Evolutionary conservation across 2,329 filamentous ascomycete genomes (phyloP).

Genomic region (Rhynchosporium agropyri): DNA sequence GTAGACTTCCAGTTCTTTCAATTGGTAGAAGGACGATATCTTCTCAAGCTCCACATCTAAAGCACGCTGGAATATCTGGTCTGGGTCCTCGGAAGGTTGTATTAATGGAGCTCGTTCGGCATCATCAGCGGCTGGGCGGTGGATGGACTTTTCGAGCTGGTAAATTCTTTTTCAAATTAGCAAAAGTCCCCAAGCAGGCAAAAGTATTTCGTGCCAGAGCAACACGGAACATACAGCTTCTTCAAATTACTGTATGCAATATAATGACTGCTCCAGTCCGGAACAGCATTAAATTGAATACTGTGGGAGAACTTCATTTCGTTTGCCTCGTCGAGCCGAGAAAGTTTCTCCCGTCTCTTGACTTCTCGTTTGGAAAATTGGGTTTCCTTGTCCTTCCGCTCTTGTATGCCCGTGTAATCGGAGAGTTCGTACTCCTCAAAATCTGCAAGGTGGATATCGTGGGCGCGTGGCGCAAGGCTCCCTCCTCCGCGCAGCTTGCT

Average conservation of each 20-base stretch:
- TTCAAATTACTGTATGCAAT: slow-evolving; percentile 98
- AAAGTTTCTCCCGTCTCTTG: slow-evolving; percentile 65
- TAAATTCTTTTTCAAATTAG: slow-evolving; percentile 69
- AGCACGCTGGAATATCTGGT: slow-evolving; percentile 77
- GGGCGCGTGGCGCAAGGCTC: slow-evolving; percentile 22
- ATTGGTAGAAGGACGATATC: slow-evolving; percentile 84
- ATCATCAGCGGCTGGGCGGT: slow-evolving; percentile 66
- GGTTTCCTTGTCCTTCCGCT: slow-evolving; percentile 19
- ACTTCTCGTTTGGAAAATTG: slow-evolving; percentile 26
- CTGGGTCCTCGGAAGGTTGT: slow-evolving; percentile 67
- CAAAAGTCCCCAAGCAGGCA: neutral
- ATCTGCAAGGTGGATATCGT: slow-evolving; percentile 19
- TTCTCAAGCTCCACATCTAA: slow-evolving; percentile 92
- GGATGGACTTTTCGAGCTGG: slow-evolving; percentile 82
- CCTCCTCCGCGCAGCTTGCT: slow-evolving; percentile 36
- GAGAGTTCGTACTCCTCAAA: slow-evolving; percentile 40
- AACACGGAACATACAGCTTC: slow-evolving; percentile 72
- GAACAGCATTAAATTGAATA: slow-evolving; percentile 98
- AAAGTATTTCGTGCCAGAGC: neutral
- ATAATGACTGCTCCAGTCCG: slow-evolving; percentile 99
- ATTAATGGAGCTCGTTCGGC: slow-evolving; percentile 86
- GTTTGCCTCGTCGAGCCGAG: slow-evolving; percentile 71
- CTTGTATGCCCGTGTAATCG: slow-evolving; percentile 36
- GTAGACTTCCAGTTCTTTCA: slow-evolving; percentile 87
- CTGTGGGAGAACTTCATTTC: slow-evolving; percentile 99